phyloP scores from a whole-genome alignment of 257 asterid genomes.

The Scutellaria minor region DNA sequence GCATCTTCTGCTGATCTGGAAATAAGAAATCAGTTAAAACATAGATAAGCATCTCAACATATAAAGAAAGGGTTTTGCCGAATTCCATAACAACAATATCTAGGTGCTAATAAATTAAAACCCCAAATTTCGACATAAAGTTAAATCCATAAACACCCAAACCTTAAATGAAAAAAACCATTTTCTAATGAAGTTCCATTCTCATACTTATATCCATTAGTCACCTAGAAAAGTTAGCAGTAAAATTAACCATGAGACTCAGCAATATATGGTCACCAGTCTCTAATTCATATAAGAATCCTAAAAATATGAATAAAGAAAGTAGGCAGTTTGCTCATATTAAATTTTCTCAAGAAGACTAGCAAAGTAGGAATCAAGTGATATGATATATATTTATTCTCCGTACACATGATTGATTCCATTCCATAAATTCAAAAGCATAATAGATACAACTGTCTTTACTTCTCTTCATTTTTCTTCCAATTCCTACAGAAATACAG shows the following conservation, averaged over 20 bases:
- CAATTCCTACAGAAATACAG: neutral
- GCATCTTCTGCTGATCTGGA: constrained; percentile 97
- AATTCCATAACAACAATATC: constrained; percentile 3
- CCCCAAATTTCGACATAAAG: neutral
- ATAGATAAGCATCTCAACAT: neutral
- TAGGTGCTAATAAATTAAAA: neutral
- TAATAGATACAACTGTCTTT: neutral
- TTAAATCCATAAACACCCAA: neutral
- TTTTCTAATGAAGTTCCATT: neutral
- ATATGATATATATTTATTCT: neutral
- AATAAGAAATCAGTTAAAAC: constrained; percentile 33
- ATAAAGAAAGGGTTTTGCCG: neutral
- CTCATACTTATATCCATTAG: neutral
- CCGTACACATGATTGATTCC: constrained; percentile 11
- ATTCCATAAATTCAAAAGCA: constrained; percentile 14
- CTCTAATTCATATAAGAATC: constrained; percentile 11
- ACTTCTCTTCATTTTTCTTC: neutral
- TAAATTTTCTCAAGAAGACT: constrained; percentile 9
- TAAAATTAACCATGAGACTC: neutral
- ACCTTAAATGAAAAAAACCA: neutral
- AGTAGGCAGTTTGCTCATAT: neutral
- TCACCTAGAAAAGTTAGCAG: constrained; percentile 11
- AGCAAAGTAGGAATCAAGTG: neutral
- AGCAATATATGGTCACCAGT: constrained; percentile 13
- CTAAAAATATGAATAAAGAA: neutral